phyloP scores from a whole-genome alignment of 306 rosid genomes.

The Ormosia semicastrata region DNA sequence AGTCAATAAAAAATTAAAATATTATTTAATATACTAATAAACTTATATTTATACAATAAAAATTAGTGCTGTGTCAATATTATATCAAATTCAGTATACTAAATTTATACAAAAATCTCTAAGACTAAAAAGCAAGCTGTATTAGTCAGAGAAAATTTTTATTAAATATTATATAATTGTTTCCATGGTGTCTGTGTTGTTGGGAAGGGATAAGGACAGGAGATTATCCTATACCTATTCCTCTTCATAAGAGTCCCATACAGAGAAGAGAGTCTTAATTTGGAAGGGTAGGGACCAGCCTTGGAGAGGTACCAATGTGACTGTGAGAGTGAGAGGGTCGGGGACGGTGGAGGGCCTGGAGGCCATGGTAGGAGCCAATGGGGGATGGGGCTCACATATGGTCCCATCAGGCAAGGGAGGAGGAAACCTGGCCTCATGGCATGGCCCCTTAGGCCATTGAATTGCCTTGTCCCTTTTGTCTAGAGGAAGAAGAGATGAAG shows the following conservation, averaged over 20 bases:
- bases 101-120: too few relatives aligned
- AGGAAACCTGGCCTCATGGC: constrained; percentile 48
- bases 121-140: background rate
- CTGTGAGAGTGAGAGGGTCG: background rate
- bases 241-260: background rate
- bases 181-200: constrained; percentile 7
- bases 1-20: background rate
- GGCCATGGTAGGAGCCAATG: constrained; percentile 34
- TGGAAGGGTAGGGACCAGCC: constrained; percentile 25
- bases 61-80: background rate
- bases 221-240: background rate
- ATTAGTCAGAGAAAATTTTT: background rate
- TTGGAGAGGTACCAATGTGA: background rate
- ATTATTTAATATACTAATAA: background rate
- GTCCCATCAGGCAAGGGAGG: constrained; percentile 20
- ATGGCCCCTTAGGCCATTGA: constrained; percentile 49
- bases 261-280: constrained; percentile 20
- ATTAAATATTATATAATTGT: background rate
- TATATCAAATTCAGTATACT: too few relatives aligned
- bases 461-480: constrained; percentile 57
- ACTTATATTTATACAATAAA: background rate
- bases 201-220: constrained; percentile 24
- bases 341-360: constrained; percentile 40
- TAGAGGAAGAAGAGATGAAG: constrained; percentile 15
- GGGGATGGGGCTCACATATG: constrained; percentile 20